A percentile compares a stretch with the other conserved stretches of the same genome.
Conservation (phyloP, 805 yeast species). For the Lipomyces japonicus region DNA sequence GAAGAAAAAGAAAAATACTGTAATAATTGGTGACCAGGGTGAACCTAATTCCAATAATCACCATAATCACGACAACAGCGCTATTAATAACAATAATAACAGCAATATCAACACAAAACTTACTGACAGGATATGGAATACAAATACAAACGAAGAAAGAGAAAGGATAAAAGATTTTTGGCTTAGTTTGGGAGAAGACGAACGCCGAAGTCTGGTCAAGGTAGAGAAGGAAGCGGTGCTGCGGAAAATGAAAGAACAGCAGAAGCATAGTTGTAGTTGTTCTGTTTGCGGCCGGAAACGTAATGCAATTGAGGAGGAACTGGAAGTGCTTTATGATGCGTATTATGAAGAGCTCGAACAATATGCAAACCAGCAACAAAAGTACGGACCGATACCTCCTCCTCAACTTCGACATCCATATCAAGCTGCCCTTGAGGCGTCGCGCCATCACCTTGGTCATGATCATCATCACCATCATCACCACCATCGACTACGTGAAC, state of each 20-base stretch:
- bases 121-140: slow-evolving; percentile 45
- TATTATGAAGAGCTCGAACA: slow-evolving; percentile 53
- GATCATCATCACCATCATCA: slow-evolving; percentile 23
- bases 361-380: slow-evolving; percentile 31
- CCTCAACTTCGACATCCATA: slow-evolving; percentile 12
- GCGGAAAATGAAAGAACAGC: slow-evolving; percentile 58
- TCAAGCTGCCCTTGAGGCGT: slow-evolving; percentile 1
- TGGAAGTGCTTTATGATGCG: slow-evolving; percentile 67
- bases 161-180: slow-evolving; percentile 56
- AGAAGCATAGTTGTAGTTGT: slow-evolving; percentile 61
- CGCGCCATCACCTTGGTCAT: background rate
- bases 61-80: background rate
- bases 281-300: slow-evolving; percentile 73
- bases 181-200: slow-evolving; percentile 59
- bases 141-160: slow-evolving; percentile 49
- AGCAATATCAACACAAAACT: slow-evolving; percentile 11
- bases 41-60: too few relatives aligned
- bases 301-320: slow-evolving; percentile 66
- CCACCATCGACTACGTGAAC: slow-evolving; percentile 13
- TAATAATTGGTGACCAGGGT: background rate
- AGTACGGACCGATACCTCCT: slow-evolving; percentile 25
- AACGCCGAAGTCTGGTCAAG: slow-evolving; percentile 57
- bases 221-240: slow-evolving; percentile 68
- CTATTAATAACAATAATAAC: slow-evolving; percentile 2
- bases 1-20: slow-evolving; percentile 19